phyloP scores from a whole-genome alignment of 768 basidiomycete species.

The Leccinum imitatum region DNA sequence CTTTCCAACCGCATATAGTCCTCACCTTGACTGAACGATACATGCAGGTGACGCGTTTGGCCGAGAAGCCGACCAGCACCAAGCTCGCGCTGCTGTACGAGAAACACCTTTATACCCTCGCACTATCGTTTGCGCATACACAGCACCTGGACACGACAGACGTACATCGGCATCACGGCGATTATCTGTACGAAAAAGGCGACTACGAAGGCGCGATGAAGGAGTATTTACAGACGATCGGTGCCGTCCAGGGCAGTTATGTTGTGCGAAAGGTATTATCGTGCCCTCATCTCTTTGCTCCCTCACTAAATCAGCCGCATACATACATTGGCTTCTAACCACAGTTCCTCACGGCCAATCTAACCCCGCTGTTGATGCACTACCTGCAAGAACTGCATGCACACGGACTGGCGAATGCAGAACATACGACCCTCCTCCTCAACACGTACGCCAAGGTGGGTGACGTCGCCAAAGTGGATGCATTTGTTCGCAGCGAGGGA shows the following conservation, averaged over 20 bases:
- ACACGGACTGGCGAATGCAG: slow-evolving; percentile 85
- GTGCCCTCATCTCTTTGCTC: not conserved
- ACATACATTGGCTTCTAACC: slow-evolving; percentile 5
- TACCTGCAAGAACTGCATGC: slow-evolving; percentile 96
- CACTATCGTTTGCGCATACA: slow-evolving; percentile 79
- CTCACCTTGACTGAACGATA: not conserved
- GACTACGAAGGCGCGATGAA: slow-evolving; percentile 94
- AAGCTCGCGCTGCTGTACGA: slow-evolving; percentile 86
- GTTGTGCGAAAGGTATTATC: slow-evolving; percentile 88
- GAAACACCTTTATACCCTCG: slow-evolving; percentile 74
- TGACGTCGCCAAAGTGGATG: slow-evolving; percentile 78
- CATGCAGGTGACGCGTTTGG: slow-evolving; percentile 57
- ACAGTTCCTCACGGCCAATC: slow-evolving; percentile 94
- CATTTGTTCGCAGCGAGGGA: too few species aligned
- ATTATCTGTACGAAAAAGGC: slow-evolving; percentile 85
- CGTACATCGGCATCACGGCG: slow-evolving; percentile 87
- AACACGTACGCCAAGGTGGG: slow-evolving; percentile 98
- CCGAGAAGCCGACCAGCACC: slow-evolving; percentile 78
- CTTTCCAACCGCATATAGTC: not conserved
- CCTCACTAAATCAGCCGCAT: not conserved
- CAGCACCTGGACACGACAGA: slow-evolving; percentile 83
- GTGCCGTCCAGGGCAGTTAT: slow-evolving; percentile 88
- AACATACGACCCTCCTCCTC: slow-evolving; percentile 94
- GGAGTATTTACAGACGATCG: slow-evolving; percentile 89
- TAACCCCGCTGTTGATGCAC: slow-evolving; percentile 92